Base-by-base conservation (phyloP, 768 basidiomycete species). In the Antrodiella citrinella region DNA sequence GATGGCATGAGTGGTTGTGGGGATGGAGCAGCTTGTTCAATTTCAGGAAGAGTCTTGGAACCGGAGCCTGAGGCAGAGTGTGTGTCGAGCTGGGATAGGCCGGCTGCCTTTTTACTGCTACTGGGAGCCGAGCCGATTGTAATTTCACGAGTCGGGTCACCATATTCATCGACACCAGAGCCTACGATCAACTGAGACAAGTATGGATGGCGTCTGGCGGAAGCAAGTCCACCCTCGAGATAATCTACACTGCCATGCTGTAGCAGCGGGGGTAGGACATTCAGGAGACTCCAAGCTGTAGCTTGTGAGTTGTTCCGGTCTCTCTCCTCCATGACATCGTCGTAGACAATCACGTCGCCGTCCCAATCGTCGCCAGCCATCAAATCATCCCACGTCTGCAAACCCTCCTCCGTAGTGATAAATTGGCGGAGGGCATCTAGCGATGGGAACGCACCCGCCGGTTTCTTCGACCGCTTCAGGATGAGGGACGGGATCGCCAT, bases 401-500 rank as follows among this genome's bases (percentile, higher is more conserved):
- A 86, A 24, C 84, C 86, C 24, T 76, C 69, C 45, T 91, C 84
- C 1, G 88, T 89, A 3, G 86, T 91, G 59, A 92, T 79, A 62
- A 84, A 95, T 59, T 86, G 83, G 45, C 83, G 80, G 49, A 95
- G 69, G 0, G 83, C 75, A 55, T 83, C 77, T 44, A 90, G 68
- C 24, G 75, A 75, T 49, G 77, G 80, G 56, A 89, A 78, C 1
- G 77, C 81, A 55, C 76, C 80, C 25, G 77, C 81, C 2, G 84
- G 79, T 62, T 86, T 88, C 53, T 81, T 74, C 55, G 77, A 84
- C 18, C 92, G 82, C 65, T 91, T 92, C 57, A 93, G 80, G 60
- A 96, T 91, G 59, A 96, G 80, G 21, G 89, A 86, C 0, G 93
- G 92, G 40, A 96, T 87, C 25, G 85, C 85, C 44, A 96, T 75